These are phyloP conservation scores for Phytomonas sp. DNA, from an alignment of 208 protist genomes.

Conservation along the genomic window DNA sequence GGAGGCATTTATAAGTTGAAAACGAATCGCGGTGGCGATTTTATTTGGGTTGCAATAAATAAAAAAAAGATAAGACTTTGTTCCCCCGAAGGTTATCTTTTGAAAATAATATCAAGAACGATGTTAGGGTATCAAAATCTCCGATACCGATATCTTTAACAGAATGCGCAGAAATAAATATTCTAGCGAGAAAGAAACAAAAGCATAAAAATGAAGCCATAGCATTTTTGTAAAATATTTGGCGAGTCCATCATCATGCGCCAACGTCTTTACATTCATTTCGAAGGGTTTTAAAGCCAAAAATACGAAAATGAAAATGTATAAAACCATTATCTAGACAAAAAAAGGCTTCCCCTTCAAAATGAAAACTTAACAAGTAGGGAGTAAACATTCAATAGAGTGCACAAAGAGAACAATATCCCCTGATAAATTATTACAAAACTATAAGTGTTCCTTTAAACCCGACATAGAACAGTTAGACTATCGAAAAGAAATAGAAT, in stretches of 20 bases:
- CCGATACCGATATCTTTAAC: background rate
- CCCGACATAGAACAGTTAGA: background rate
- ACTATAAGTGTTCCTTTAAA: background rate
- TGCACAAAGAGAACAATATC: background rate
- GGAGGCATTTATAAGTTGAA: background rate
- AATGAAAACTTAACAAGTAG: background rate
- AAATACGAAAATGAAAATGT: conserved; percentile 1
- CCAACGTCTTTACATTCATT: background rate
- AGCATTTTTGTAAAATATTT: background rate
- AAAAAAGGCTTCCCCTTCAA: background rate
- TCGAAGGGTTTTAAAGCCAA: background rate
- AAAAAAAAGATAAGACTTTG: background rate
- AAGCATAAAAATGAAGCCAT: background rate
- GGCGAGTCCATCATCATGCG: background rate
- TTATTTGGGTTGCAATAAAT: background rate
- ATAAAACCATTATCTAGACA: background rate
- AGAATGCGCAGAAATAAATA: conserved; percentile 8
- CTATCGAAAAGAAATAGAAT: background rate
- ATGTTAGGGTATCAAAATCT: background rate
- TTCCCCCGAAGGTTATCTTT: background rate
- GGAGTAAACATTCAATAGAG: background rate
- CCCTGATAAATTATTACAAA: background rate
- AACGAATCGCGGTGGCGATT: background rate
- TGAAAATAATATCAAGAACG: background rate
- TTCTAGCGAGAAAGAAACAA: background rate